These are phyloP conservation scores for Casuarina equisetifolia DNA, from an alignment of 306 rosid species.

Conservation along the genomic window DNA sequence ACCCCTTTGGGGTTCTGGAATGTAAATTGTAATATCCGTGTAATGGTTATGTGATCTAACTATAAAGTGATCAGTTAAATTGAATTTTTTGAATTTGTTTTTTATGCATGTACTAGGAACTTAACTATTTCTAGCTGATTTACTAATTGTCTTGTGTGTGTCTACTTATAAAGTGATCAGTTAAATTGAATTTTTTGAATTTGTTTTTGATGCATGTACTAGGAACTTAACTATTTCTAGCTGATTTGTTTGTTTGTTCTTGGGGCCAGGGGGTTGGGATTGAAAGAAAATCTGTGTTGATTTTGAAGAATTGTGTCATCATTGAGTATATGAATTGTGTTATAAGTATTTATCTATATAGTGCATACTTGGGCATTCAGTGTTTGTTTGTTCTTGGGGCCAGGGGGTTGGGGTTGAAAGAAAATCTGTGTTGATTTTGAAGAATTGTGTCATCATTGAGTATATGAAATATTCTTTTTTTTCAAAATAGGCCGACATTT, in stretches of 20 bases:
- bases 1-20: neutral
- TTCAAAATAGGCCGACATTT: slow-evolving; percentile 72
- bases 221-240: neutral
- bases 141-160: neutral
- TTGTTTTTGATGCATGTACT: neutral
- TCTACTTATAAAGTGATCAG: neutral
- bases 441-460: slow-evolving; percentile 10
- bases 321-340: too few species aligned
- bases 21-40: neutral
- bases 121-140: neutral
- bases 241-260: too few species aligned
- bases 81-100: neutral
- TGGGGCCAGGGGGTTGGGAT: too few species aligned
- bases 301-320: too few species aligned
- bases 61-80: neutral
- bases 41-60: neutral
- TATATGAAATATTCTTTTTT: slow-evolving; percentile 15
- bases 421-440: slow-evolving; percentile 9
- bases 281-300: too few species aligned
- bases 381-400: too few species aligned
- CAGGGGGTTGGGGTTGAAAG: neutral
- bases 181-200: neutral
- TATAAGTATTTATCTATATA: neutral
- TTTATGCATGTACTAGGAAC: neutral
- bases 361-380: neutral